A percentile compares a stretch with the other conserved stretches of the same genome.
Conservation (phyloP, 176 grass and related monocot species). For the Chloris gayana region DNA sequence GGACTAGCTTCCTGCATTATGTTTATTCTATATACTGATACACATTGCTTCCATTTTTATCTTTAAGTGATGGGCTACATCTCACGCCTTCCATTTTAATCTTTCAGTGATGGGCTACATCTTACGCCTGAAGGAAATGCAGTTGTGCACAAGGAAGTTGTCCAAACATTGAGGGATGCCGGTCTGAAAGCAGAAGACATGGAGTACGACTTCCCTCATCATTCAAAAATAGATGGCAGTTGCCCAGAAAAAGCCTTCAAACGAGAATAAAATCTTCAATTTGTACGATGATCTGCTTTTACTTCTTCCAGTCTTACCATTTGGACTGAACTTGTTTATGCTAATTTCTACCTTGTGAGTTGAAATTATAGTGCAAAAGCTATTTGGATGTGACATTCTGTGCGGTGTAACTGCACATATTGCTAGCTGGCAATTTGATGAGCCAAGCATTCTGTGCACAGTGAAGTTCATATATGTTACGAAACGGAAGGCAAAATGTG, state of each 20-base stretch:
- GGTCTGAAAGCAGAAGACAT: conserved; percentile 73
- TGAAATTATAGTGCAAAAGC: not conserved
- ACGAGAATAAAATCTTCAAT: conserved; percentile 11
- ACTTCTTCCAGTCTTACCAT: not conserved
- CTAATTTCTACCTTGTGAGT: not conserved
- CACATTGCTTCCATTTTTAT: conserved; percentile 21
- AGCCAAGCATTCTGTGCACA: too few species aligned
- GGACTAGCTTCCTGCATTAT: conserved; percentile 1
- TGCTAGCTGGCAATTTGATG: not conserved
- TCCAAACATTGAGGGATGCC: conserved; percentile 45
- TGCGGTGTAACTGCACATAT: not conserved
- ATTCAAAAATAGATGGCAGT: conserved; percentile 62
- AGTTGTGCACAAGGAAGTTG: conserved; percentile 69
- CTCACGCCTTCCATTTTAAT: conserved; percentile 52
- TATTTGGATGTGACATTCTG: not conserved
- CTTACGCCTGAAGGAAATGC: conserved; percentile 75
- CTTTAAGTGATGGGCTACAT: conserved; percentile 77
- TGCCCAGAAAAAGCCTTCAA: conserved; percentile 68
- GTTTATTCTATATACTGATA: not conserved
- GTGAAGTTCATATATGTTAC: too few species aligned
- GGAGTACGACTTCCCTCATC: conserved; percentile 73
- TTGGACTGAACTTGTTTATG: not conserved
- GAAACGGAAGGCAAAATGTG: too few species aligned
- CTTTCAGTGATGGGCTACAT: conserved; percentile 78
- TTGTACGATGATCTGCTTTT: not conserved